Conservation (phyloP, 2,329 filamentous ascomycete genomes). For the Botrytis hyacinthi region DNA sequence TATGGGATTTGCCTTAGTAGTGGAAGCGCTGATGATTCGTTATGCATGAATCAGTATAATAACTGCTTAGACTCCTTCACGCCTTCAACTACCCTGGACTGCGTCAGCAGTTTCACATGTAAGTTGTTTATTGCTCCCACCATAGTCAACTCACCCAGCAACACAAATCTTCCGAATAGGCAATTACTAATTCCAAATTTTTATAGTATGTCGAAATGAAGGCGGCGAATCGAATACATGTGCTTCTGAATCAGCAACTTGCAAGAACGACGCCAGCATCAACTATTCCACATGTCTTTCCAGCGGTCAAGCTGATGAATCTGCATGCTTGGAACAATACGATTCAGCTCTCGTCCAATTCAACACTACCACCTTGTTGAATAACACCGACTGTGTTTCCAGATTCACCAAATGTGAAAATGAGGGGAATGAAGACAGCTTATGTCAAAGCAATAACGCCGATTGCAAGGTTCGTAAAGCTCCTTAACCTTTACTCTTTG, state of each 20-base stretch:
- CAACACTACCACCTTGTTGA: background rate
- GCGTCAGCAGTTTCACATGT: slow-evolving; percentile 20
- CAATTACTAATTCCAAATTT: background rate
- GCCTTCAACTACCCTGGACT: slow-evolving; percentile 20
- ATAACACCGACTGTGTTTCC: background rate
- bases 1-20: slow-evolving; percentile 22
- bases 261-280: slow-evolving; percentile 23
- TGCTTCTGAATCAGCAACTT: slow-evolving; percentile 21
- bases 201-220: slow-evolving; percentile 10
- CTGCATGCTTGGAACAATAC: slow-evolving; percentile 19
- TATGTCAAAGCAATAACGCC: slow-evolving; percentile 7
- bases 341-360: background rate
- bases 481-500: background rate
- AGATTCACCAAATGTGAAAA: slow-evolving; percentile 6
- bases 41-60: slow-evolving; percentile 26
- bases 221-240: slow-evolving; percentile 21
- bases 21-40: slow-evolving; percentile 19
- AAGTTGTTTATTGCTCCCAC: background rate
- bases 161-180: background rate
- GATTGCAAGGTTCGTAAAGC: slow-evolving; percentile 7
- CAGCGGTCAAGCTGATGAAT: slow-evolving; percentile 20
- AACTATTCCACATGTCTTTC: slow-evolving; percentile 22
- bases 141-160: background rate
- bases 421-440: background rate
- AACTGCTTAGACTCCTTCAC: slow-evolving; percentile 25